Evolutionary conservation across 2,329 filamentous ascomycete species (phyloP), one percentile per base, ranked within the genome.

Genomic region (Diaporthe ampelina): DNA sequence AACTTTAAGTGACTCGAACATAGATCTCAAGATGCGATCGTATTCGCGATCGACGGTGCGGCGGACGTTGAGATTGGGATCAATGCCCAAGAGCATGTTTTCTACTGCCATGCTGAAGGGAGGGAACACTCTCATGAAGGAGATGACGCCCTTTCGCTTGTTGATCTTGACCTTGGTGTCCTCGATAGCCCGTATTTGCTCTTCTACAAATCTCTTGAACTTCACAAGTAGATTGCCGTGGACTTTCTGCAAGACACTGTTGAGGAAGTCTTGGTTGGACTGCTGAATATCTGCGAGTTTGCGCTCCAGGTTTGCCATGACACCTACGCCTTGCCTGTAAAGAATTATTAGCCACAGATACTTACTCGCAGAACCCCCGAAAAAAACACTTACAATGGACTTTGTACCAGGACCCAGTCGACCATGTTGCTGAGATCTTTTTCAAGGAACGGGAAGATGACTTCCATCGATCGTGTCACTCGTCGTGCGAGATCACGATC

Each of bases 131-230:
- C 94, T 94, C 86, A 98, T 96, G 83, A 98, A 98, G 21, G 93
- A 92, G 79, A 98, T 98, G 73, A 99, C 94, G 15, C 97, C 96
- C 85, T 97, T 98, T 78, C 97, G 93, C 87, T 98, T 98, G 87
- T 98, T 98, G 84, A 98, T 95, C 87, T 98, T 98, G 82, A 99
- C 96, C 84, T 98, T 98, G 52, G 95, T 98, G 76, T 98, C 97
- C 84, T 98, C 97, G 77, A 98, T 98, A 7, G 95, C 95, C 35
- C 94, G 94, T 74, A 98, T 94, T 82, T 99, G 97, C 77, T 98
- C 95, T 78, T 98, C 96, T 11, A 98, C 91, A 79, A 98, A 98
- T 76, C 94, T 95, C 76, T 89, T 92, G 85, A 98, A 98, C 3
- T 94, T 90, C 3, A 90, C 89, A 77, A 93, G 91, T 24, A 98